These are phyloP conservation scores for Ramaria sp. DNA, from an alignment of 768 basidiomycete genomes.

Conservation along the genomic window DNA sequence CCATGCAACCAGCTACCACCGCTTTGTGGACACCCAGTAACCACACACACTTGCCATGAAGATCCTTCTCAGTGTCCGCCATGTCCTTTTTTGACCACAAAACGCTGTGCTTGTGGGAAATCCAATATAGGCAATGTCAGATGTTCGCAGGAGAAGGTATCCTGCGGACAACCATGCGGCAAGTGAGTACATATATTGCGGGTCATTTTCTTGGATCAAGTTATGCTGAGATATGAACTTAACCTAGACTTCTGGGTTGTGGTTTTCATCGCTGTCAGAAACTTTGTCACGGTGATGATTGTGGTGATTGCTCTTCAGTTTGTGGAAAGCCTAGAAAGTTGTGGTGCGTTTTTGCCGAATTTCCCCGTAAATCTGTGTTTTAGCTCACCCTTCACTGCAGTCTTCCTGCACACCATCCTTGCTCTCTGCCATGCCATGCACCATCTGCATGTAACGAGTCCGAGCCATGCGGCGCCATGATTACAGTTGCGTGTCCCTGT, in stretches of 20 bases:
- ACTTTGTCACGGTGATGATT: constrained; percentile 73
- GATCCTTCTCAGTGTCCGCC: constrained; percentile 65
- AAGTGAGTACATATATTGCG: constrained; percentile 34
- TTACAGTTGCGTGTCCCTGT: constrained; percentile 71
- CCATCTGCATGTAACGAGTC: constrained; percentile 77
- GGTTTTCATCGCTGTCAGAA: constrained; percentile 86
- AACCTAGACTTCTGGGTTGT: constrained; percentile 55
- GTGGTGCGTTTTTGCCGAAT: constrained; percentile 41
- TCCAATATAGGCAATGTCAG: constrained; percentile 65
- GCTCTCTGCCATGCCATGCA: constrained; percentile 74
- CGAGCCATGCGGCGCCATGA: constrained; percentile 58
- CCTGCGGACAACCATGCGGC: constrained; percentile 76
- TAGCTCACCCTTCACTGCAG: constrained; percentile 23
- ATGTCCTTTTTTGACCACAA: constrained; percentile 71
- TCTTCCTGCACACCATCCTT: constrained; percentile 63
- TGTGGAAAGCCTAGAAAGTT: constrained; percentile 84
- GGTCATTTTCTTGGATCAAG: not conserved
- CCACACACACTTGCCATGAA: constrained; percentile 77
- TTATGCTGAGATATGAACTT: not conserved
- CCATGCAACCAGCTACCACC: constrained; percentile 67
- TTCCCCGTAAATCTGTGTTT: not conserved
- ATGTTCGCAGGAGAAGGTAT: constrained; percentile 81
- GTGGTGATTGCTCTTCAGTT: constrained; percentile 61
- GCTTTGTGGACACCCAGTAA: constrained; percentile 72
- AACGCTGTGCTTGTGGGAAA: constrained; percentile 86